Conservation (phyloP, 495 filamentous ascomycete genomes). For the Aspergillus avenaceus region DNA sequence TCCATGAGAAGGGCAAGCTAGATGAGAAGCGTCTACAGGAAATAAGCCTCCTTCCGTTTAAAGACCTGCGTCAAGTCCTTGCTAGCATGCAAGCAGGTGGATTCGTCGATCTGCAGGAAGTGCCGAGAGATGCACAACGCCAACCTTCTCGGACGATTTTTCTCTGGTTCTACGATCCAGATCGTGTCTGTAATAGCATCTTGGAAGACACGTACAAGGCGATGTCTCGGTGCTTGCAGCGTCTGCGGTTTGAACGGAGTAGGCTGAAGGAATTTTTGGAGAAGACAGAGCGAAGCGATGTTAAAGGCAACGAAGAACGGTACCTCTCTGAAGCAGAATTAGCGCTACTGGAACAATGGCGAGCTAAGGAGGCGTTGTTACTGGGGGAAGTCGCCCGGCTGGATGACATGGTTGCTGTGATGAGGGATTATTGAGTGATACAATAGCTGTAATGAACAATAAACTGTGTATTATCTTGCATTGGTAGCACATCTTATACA, state of each 20-base stretch:
- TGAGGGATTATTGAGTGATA: conserved; percentile 68
- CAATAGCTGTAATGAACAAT: conserved; percentile 5
- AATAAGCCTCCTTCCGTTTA: conserved; percentile 70
- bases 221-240: conserved; percentile 82
- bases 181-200: conserved; percentile 59
- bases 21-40: conserved; percentile 82
- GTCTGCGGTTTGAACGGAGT: conserved; percentile 64
- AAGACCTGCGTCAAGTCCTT: conserved; percentile 76
- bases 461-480: conserved; percentile 1
- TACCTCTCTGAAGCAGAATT: conserved; percentile 66
- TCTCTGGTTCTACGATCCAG: conserved; percentile 83
- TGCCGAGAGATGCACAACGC: conserved; percentile 77
- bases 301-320: conserved; percentile 74
- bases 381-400: conserved; percentile 70
- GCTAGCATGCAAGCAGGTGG: conserved; percentile 76
- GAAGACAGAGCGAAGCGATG: conserved; percentile 76
- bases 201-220: conserved; percentile 78
- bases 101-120: conserved; percentile 84
- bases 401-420: conserved; percentile 78
- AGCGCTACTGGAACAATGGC: conserved; percentile 62
- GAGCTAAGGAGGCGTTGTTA: conserved; percentile 67
- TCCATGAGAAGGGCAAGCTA: conserved; percentile 80
- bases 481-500: background rate
- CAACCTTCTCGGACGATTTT: conserved; percentile 76
- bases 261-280: conserved; percentile 64